A percentile compares a stretch with the other conserved stretches of the same genome.
These are phyloP conservation scores for Salvia sclarea DNA, from an alignment of 305 asterid species.

Conservation along the genomic window DNA sequence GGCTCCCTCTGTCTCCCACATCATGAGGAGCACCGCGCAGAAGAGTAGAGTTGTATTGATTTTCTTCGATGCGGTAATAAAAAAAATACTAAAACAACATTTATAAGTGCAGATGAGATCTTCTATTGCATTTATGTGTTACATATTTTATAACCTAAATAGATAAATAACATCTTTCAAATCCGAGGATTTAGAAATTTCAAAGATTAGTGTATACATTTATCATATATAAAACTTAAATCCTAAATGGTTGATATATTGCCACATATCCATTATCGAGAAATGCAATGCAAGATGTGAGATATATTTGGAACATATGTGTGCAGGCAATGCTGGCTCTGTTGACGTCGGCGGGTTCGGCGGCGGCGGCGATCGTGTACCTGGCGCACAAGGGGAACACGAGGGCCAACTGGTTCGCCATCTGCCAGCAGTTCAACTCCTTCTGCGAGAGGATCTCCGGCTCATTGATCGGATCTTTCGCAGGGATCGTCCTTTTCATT, in stretches of 20 bases:
- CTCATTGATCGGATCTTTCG: slow-evolving; percentile 54
- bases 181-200: too few relatives aligned
- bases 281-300: too few relatives aligned
- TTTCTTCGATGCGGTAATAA: slow-evolving; percentile 62
- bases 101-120: too few relatives aligned
- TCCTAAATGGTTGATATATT: too few relatives aligned
- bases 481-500: slow-evolving; percentile 40
- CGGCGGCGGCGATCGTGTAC: slow-evolving; percentile 67
- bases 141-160: too few relatives aligned
- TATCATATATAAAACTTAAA: too few relatives aligned
- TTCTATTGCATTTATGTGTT: too few relatives aligned
- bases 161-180: too few relatives aligned
- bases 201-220: too few relatives aligned
- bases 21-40: slow-evolving; percentile 46
- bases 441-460: slow-evolving; percentile 60
- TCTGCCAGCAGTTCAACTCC: slow-evolving; percentile 56
- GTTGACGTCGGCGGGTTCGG: slow-evolving; percentile 56
- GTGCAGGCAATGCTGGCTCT: slow-evolving; percentile 53
- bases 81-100: too few relatives aligned
- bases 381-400: slow-evolving; percentile 63
- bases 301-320: too few relatives aligned
- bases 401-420: slow-evolving; percentile 51
- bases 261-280: too few relatives aligned
- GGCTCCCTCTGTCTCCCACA: slow-evolving; percentile 61
- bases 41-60: slow-evolving; percentile 51